A percentile compares a stretch with the other conserved stretches of the same genome.
These are phyloP conservation scores for Pichia paraexigua DNA, from an alignment of 805 yeast genomes.

Conservation along the genomic window DNA sequence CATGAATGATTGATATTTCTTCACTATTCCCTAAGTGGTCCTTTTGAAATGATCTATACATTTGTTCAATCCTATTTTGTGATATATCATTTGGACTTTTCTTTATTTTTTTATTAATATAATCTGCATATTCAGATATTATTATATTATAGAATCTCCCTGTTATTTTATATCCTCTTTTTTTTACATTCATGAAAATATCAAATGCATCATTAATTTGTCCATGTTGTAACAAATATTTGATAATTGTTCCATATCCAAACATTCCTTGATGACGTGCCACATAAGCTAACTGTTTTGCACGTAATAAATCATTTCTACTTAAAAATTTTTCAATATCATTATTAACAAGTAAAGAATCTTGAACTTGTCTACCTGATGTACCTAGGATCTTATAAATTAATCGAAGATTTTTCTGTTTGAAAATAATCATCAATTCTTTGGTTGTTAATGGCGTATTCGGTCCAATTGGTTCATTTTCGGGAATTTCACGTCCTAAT, in stretches of 20 bases:
- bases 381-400: constrained; percentile 51
- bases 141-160: constrained; percentile 40
- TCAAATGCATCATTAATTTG: constrained; percentile 43
- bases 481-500: constrained; percentile 14
- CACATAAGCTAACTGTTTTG: constrained; percentile 26
- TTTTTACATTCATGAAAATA: constrained; percentile 46
- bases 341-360: constrained; percentile 46
- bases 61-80: constrained; percentile 26
- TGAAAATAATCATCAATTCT: constrained; percentile 21
- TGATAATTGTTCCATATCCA: constrained; percentile 55
- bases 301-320: constrained; percentile 44
- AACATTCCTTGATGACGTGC: constrained; percentile 40
- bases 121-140: constrained; percentile 36
- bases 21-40: constrained; percentile 23
- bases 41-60: constrained; percentile 27
- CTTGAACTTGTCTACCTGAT: constrained; percentile 47
- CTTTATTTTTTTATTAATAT: constrained; percentile 1
- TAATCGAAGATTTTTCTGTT: constrained; percentile 33
- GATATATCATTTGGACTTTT: constrained; percentile 21
- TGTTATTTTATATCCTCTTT: constrained; percentile 50
- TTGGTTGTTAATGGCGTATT: constrained; percentile 19
- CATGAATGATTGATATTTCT: constrained; percentile 32
- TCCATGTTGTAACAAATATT: constrained; percentile 37
- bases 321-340: constrained; percentile 47
- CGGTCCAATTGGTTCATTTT: constrained; percentile 18